Percentiles rank a stretch among this genome's conserved stretches.
These are phyloP conservation scores for Plasmodium inui DNA, from an alignment of 169 alveolate genomes.

Conservation along the genomic window DNA sequence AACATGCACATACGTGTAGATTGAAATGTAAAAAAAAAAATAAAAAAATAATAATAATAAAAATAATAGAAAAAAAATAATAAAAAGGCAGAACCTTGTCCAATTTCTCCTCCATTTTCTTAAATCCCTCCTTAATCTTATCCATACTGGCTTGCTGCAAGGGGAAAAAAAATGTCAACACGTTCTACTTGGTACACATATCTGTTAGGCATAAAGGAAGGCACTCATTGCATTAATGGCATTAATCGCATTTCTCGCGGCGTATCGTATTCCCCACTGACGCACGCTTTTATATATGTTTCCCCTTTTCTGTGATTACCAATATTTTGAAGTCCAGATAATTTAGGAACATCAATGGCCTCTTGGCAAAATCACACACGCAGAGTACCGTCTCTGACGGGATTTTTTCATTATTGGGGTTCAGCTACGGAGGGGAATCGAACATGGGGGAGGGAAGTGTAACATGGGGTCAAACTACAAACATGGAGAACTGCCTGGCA, in stretches of 20 bases:
- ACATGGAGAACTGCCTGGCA: neutral
- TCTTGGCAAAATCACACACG: conserved; percentile 79
- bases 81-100: conserved; percentile 36
- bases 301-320: conserved; percentile 17
- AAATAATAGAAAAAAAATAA: no score
- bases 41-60: no score
- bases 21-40: neutral
- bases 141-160: conserved; percentile 51
- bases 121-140: conserved; percentile 47
- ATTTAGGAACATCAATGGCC: conserved; percentile 81
- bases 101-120: conserved; percentile 25
- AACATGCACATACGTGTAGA: no score
- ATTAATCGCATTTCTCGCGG: neutral
- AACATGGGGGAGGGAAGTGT: neutral
- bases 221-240: neutral
- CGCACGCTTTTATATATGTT: neutral
- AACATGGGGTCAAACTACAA: neutral
- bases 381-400: conserved; percentile 79
- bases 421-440: conserved; percentile 15
- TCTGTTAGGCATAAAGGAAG: neutral
- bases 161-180: neutral
- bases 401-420: conserved; percentile 56
- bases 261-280: neutral
- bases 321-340: conserved; percentile 76
- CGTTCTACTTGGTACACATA: neutral